A percentile compares a stretch with the other conserved stretches of the same genome.
phyloP scores from a whole-genome alignment of 2,329 filamentous ascomycete genomes.

The Pseudogymnoascus sp. region DNA sequence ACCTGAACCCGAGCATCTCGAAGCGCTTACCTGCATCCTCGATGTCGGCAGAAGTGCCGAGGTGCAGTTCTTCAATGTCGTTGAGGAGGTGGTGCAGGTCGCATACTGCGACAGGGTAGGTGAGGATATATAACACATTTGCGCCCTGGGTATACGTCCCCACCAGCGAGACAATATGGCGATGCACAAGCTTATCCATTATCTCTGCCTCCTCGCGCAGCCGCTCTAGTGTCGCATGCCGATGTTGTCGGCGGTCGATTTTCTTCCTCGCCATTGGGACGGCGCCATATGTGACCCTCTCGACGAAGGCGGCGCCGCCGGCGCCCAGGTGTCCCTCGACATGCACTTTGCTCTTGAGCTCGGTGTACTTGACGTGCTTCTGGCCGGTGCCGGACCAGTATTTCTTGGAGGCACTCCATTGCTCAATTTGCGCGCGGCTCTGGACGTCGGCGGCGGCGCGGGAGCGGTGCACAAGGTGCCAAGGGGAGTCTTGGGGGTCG shows the following conservation, averaged over 20 bases:
- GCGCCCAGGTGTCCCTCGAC: constrained; percentile 31
- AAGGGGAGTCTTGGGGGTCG: background rate
- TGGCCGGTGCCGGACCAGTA: constrained; percentile 21
- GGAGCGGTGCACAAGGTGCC: constrained; percentile 13
- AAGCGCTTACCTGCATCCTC: constrained; percentile 31
- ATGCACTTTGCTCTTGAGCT: constrained; percentile 13
- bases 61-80: constrained; percentile 36
- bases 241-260: constrained; percentile 23
- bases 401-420: constrained; percentile 19
- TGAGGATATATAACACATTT: constrained; percentile 36
- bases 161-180: constrained; percentile 40
- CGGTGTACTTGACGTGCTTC: constrained; percentile 19
- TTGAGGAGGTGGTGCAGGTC: constrained; percentile 36
- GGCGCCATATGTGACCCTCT: constrained; percentile 32
- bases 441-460: constrained; percentile 18
- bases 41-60: constrained; percentile 34
- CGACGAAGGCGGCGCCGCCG: constrained; percentile 37
- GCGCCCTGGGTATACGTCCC: constrained; percentile 37
- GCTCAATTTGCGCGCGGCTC: constrained; percentile 19
- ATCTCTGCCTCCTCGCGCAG: constrained; percentile 39
- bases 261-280: constrained; percentile 40
- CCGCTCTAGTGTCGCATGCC: constrained; percentile 29
- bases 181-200: constrained; percentile 40
- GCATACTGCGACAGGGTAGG: constrained; percentile 41
- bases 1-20: constrained; percentile 31